Percentiles rank a stretch among this genome's conserved stretches.
phyloP scores from a whole-genome alignment of 2,329 filamentous ascomycete species.

The Claviceps africana region DNA sequence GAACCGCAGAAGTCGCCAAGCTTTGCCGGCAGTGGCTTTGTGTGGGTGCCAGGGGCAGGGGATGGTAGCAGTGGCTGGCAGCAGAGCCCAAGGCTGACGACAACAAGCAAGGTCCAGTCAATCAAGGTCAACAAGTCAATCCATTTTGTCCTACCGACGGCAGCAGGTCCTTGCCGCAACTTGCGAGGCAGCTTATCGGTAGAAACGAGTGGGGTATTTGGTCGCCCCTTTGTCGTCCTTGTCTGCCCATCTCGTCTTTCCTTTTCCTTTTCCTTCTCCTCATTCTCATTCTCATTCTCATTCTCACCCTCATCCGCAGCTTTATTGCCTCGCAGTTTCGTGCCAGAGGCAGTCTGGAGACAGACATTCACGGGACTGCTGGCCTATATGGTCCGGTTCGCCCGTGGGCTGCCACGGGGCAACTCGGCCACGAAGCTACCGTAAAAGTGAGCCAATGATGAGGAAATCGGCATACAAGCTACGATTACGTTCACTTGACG shows the following conservation, averaged over 20 bases:
- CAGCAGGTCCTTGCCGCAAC: not conserved
- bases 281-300: no score
- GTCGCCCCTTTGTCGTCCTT: not conserved
- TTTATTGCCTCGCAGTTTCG: not conserved
- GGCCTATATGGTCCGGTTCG: not conserved
- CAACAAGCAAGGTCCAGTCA: not conserved
- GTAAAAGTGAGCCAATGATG: not conserved
- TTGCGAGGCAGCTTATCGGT: not conserved
- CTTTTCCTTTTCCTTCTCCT: no score
- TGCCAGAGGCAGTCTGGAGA: not conserved
- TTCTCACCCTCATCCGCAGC: not conserved
- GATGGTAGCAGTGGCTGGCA: slow-evolving; percentile 1
- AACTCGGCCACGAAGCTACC: not conserved
- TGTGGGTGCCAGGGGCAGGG: not conserved
- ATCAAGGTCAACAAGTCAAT: not conserved
- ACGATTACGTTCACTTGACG: slow-evolving; percentile 1
- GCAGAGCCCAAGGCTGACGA: not conserved
- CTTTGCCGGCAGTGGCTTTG: slow-evolving; percentile 1
- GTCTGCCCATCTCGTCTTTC: not conserved
- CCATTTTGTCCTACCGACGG: not conserved
- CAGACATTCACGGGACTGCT: not conserved
- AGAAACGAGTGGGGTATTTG: slow-evolving; percentile 1
- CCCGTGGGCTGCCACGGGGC: not conserved
- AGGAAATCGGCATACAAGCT: not conserved
- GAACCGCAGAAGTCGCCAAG: not conserved